Evolutionary conservation across 1,284 basidiomycete species (phyloP).

Genomic region (Athelia psychrophila): DNA sequence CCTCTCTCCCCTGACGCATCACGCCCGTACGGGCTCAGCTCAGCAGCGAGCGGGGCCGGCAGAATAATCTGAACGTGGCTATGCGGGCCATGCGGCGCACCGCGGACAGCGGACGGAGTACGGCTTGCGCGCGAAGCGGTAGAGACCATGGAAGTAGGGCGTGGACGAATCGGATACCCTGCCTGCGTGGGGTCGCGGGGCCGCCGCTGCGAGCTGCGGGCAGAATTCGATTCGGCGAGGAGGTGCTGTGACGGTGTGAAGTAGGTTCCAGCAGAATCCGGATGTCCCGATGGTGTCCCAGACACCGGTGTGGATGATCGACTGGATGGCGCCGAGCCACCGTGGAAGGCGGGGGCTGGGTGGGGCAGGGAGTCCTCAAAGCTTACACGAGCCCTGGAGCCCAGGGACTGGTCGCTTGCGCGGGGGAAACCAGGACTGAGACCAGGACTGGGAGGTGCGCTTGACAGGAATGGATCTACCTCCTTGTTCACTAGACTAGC

Average conservation of each 20-base stretch:
- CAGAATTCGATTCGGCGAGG: background rate
- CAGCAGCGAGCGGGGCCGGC: constrained; percentile 49
- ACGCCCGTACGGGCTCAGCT: constrained; percentile 21
- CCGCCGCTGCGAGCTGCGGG: background rate
- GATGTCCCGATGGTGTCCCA: background rate
- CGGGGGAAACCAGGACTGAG: no score
- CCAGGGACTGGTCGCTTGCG: constrained; percentile 25
- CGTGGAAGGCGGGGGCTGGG: constrained; percentile 25
- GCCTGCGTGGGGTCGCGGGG: background rate
- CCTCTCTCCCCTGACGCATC: constrained; percentile 1
- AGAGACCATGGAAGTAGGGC: constrained; percentile 42
- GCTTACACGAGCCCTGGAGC: no score
- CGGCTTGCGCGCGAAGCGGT: constrained; percentile 33
- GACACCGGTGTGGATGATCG: background rate
- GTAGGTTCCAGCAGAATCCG: background rate
- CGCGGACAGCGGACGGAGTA: constrained; percentile 33
- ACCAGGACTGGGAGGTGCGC: no score
- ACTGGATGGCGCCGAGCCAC: constrained; percentile 11
- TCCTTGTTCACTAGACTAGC: background rate
- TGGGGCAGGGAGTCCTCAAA: constrained; percentile 15
- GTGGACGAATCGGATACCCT: constrained; percentile 13
- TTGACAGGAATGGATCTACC: no score
- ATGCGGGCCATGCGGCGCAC: constrained; percentile 50
- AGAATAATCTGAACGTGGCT: constrained; percentile 58
- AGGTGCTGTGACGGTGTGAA: background rate